Conservation (phyloP, 2,329 filamentous ascomycete genomes). For the Diplodia corticola region DNA sequence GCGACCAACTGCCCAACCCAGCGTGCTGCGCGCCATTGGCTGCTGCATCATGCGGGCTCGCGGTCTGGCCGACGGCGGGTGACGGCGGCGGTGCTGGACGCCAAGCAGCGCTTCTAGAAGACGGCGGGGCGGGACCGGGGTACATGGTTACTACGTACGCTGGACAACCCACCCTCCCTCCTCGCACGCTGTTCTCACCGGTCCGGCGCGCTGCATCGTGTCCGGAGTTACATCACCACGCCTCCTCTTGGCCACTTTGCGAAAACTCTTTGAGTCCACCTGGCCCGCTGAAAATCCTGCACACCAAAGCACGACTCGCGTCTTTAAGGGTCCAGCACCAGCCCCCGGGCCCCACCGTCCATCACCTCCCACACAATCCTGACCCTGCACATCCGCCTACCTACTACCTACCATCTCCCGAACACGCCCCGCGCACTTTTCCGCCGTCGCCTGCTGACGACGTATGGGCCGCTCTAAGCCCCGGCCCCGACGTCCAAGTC, state of each 20-base stretch:
- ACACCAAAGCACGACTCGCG: slow-evolving; percentile 1
- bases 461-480: slow-evolving; percentile 13
- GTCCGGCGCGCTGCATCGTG: background rate
- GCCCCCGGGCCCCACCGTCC: slow-evolving; percentile 1
- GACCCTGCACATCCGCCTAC: background rate
- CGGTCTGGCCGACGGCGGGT: background rate
- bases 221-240: background rate
- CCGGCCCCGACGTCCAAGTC: background rate
- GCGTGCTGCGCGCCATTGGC: background rate
- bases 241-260: background rate
- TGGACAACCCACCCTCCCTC: background rate
- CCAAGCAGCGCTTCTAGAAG: background rate
- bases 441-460: slow-evolving; percentile 3
- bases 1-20: slow-evolving; percentile 2
- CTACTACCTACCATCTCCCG: background rate
- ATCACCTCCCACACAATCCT: background rate
- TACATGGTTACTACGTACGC: background rate
- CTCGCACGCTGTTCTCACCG: background rate
- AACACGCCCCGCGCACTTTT: background rate
- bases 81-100: slow-evolving; percentile 2
- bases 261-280: slow-evolving; percentile 4
- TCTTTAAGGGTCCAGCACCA: slow-evolving; percentile 16
- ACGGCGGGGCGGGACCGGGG: background rate
- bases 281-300: background rate
- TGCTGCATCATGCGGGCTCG: background rate